phyloP scores from a whole-genome alignment of 2,329 filamentous ascomycete genomes.

The Aciculosporium take region DNA sequence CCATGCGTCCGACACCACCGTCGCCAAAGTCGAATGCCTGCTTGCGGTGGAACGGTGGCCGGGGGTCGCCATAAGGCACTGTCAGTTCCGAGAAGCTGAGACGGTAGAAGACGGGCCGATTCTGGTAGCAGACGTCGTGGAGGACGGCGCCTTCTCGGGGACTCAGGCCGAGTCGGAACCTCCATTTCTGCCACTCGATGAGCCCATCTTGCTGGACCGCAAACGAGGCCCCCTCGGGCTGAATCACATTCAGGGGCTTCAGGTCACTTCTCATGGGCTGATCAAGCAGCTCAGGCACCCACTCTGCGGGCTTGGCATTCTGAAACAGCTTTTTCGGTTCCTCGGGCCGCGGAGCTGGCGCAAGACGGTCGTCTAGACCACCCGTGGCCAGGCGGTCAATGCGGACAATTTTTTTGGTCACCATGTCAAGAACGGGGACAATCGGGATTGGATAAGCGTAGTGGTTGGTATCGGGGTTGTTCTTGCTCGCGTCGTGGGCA shows the following conservation, averaged over 20 bases:
- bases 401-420: conserved; percentile 38
- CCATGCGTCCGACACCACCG: conserved; percentile 47
- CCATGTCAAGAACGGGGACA: conserved; percentile 43
- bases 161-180: conserved; percentile 55
- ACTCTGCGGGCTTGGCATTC: conserved; percentile 26
- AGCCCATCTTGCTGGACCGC: conserved; percentile 32
- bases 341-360: conserved; percentile 17
- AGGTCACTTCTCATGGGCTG: conserved; percentile 33
- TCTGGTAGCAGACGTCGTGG: conserved; percentile 55
- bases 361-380: conserved; percentile 30
- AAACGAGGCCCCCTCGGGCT: conserved; percentile 56
- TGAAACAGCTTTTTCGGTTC: conserved; percentile 33
- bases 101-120: conserved; percentile 50
- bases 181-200: conserved; percentile 54
- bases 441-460: conserved; percentile 48
- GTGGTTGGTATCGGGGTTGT: conserved; percentile 43
- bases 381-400: conserved; percentile 42
- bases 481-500: conserved; percentile 26
- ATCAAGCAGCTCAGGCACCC: conserved; percentile 36
- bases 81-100: conserved; percentile 56
- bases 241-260: conserved; percentile 59
- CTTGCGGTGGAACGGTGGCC: conserved; percentile 52
- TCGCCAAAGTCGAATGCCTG: conserved; percentile 62
- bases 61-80: conserved; percentile 53
- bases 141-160: conserved; percentile 56